Evolutionary conservation across 257 asterid species (phyloP), one percentile per base, ranked within the genome.

Genomic region (Solanum dulcamara): DNA sequence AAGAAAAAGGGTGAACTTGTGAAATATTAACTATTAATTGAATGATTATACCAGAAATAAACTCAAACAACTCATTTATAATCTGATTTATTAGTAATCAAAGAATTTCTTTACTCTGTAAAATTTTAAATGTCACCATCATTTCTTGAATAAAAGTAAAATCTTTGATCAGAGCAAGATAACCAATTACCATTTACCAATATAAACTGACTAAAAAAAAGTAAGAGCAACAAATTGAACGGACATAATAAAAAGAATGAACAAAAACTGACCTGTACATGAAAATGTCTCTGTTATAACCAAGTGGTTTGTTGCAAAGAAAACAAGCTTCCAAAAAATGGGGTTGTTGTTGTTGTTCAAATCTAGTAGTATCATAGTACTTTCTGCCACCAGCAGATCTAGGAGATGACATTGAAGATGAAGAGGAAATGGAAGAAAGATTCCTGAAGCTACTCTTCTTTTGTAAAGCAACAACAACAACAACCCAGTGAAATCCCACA

Each of bases 281-380:
- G 86, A 88, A 91, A 81, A 91, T 91, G 22, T 91, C 93, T 84
- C 33, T 85, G 70, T 89, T 90, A 22, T 32, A 53, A 48, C 93
- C 88, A 46, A 91, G 91, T n/a, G 85, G 79, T 80, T 86, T 89
- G 28, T 87, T 88, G 86, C 93, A 91, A 48, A 87, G 89, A 84
- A 84, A 91, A 86, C 93, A 91, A 22, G 91, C 81, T 74, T 89
- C 93, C 88, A 91, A 74, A 83, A 91, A 91, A 89, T 91, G 90
- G 50, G 91, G 70, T 38, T 66, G 88, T 2, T 18, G 70, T 38
- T 66, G 88, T 2, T 18, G 85, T 4, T 85, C 91, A 83, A 85
- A 87, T 46, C 88, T 80, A 71, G 72, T 24, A 71, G 55, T 20
- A 22, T 88, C 84, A 6, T 38, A 50, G 20, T 71, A 85, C 53